phyloP scores from a whole-genome alignment of 2,329 filamentous ascomycete species.

The Ciborinia camelliae region DNA sequence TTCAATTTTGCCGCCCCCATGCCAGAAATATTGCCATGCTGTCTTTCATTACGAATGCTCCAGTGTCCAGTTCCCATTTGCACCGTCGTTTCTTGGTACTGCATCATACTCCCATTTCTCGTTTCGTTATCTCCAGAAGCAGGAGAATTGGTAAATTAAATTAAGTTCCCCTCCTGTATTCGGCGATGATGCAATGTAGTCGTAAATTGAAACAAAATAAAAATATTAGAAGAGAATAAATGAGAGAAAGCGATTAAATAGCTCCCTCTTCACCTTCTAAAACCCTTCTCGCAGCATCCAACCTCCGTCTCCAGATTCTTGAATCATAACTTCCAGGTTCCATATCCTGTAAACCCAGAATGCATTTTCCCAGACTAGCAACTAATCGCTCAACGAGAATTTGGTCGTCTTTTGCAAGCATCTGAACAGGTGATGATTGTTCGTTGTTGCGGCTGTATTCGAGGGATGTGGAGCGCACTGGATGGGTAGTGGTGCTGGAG shows the following conservation, averaged over 20 bases:
- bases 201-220: not conserved
- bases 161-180: not conserved
- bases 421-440: slow-evolving; percentile 33
- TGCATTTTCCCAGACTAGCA: slow-evolving; percentile 57
- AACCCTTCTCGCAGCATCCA: slow-evolving; percentile 71
- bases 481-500: not conserved
- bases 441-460: slow-evolving; percentile 23
- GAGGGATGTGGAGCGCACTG: slow-evolving; percentile 18
- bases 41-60: not conserved
- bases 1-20: too few relatives aligned
- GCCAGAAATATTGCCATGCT: not conserved
- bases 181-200: not conserved
- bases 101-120: not conserved
- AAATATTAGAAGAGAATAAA: not conserved
- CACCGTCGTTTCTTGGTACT: not conserved
- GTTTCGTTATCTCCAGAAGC: not conserved
- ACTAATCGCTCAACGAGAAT: slow-evolving; percentile 58
- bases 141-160: not conserved
- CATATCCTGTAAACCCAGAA: slow-evolving; percentile 55
- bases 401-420: slow-evolving; percentile 51
- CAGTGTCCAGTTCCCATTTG: not conserved
- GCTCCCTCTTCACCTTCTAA: slow-evolving; percentile 64
- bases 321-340: slow-evolving; percentile 55
- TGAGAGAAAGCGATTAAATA: slow-evolving; percentile 22
- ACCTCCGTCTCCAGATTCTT: slow-evolving; percentile 62